Base-by-base conservation (phyloP, 495 filamentous ascomycete species). In the Bathelium albidoporum region DNA sequence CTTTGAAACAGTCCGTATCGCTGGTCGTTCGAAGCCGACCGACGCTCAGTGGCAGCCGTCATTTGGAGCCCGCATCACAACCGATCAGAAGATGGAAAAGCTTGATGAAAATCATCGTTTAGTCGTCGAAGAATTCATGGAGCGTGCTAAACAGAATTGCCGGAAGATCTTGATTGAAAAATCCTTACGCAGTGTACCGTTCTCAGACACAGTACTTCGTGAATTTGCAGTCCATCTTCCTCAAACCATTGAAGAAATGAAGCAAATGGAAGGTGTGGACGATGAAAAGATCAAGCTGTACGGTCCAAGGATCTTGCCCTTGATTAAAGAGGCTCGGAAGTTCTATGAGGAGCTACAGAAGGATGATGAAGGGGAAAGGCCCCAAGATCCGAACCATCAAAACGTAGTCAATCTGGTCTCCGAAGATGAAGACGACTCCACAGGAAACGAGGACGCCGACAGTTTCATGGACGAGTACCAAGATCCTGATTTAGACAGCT, bases 221-320 rank as follows among this genome's bases (percentile, higher is more conserved):
- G 86, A 90, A 69, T 96, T 98, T 87, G 90, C 84, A 4, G 88
- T 96, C 44, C 69, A 76, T 32, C 91, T 88, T 53, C 87, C 93
- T 65, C 86, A 82, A 68, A 76, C 72, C 34, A 63, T 76, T 43
- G 76, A 75, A 2, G 77, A 87, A 63, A 85, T 98, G 81, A 75
- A 75, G 39, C 69, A 73, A 3, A 89, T 97, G 62, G 82, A 80
- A 0, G 83, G 82, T 14, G 87, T 96, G 61, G 84, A 90, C 59
- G 66, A 73, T 11, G 84, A 89, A 24, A 89, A 85, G 71, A 88
- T 94, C 26, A 70, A 81, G 5, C 76, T 76, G n/a, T 89, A 88
- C 69, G 91, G 91, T 20, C 74, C 74, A 31, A 74, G 77, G 36
- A 87, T 97, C 60, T 69, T 91, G 12, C 80, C 81, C 12, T 71